Evolutionary conservation across 1,284 basidiomycete genomes (phyloP), one percentile per base, ranked within the genome.

Genomic region (Microbotryum silenes-acaulis): DNA sequence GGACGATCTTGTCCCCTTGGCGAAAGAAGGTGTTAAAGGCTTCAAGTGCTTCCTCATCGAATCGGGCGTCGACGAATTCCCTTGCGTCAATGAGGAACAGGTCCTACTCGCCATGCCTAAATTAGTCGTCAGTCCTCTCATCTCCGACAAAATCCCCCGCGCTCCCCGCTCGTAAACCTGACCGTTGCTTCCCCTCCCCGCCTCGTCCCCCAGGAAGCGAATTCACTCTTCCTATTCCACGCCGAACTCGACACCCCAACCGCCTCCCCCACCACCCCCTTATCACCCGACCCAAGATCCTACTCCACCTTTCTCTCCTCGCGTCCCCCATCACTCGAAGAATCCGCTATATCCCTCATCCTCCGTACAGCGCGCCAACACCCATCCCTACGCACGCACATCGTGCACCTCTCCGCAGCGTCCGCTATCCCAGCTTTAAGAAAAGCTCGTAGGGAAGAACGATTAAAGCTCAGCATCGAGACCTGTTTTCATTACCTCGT

Each of bases 31-130:
- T 8, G 87, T 92, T 29, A 89, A 86, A 76, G 92, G 92, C 0
- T 96, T 96, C 81, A 96, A 96, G 75, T 94, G 91, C 74, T 96
- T 96, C 76, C 78, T 96, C 70, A 92, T 92, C 69, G 86, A 93
- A 66, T 92, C 89, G 70, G 91, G 92, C 44, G 90, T 96, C 18
- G 87, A 93, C 69, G 92, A 96, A 78, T 96, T 97, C 74, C 92
- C 91, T 7, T 85, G 82, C 71, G 90, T 96, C 6, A 78, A 77
- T 6, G 86, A 85, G 71, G 71, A 75, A n/a, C 87, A 94, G 73
- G 76, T 93, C 6, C 74, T 78, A 4, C 70, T 74, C 25, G 85
- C 92, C 4, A 88, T 94, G 85, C 77, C 81, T 56, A 80, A 83
- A 57, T 77, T 94, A 29, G 78, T 88, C 78, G 89, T 88, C 68